Percentiles rank a stretch among this genome's conserved stretches.
Conservation (phyloP, 495 filamentous ascomycete genomes). For the Penicillium lividum region DNA sequence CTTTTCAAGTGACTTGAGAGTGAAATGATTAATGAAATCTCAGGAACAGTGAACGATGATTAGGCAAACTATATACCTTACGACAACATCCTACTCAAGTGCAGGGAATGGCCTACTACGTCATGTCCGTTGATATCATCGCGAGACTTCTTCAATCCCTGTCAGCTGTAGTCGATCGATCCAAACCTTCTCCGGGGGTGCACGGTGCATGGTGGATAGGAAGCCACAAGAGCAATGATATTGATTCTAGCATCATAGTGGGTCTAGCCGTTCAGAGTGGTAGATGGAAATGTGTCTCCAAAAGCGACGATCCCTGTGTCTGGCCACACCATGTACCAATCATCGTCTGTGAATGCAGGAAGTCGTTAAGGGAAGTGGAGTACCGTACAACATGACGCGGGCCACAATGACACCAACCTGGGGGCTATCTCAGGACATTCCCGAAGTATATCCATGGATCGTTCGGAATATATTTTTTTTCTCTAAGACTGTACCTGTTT, state of each 20-base stretch:
- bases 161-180: conserved; percentile 10
- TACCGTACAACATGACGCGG: conserved; percentile 18
- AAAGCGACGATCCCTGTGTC: conserved; percentile 14
- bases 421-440: not conserved
- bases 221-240: conserved; percentile 15
- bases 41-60: not conserved
- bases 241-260: conserved; percentile 20
- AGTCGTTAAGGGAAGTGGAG: conserved; percentile 19
- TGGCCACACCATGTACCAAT: conserved; percentile 17
- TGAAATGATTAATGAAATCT: conserved; percentile 6
- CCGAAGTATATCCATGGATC: too few relatives aligned
- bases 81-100: conserved; percentile 7
- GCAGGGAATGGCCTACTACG: conserved; percentile 21
- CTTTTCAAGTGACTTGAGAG: not conserved
- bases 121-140: conserved; percentile 31
- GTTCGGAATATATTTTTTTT: not conserved
- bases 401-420: conserved; percentile 7
- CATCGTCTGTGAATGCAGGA: not conserved
- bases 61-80: conserved; percentile 15
- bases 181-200: conserved; percentile 19
- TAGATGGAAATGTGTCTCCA: conserved; percentile 9
- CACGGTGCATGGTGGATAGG: conserved; percentile 18
- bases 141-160: conserved; percentile 11
- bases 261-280: conserved; percentile 14
- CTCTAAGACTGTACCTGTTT: not conserved